Percentiles rank a stretch among this genome's conserved stretches.
phyloP scores from a whole-genome alignment of 805 yeast genomes.

The Kazachstania kunashirensis region DNA sequence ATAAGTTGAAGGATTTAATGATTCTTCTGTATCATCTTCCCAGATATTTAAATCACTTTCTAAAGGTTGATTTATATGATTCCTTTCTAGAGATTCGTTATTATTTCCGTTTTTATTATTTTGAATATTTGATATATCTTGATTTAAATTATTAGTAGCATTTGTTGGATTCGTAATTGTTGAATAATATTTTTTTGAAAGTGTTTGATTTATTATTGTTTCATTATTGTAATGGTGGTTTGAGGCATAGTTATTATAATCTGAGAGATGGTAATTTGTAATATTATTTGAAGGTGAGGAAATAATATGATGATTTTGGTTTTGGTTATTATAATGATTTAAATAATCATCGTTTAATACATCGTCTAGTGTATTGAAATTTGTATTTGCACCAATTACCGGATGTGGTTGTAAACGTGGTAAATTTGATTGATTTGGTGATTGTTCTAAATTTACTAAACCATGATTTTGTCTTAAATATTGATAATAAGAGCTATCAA shows the following conservation, averaged over 20 bases:
- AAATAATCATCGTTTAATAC: conserved; percentile 6
- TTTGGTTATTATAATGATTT: neutral
- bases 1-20: conserved; percentile 26
- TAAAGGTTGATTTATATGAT: neutral
- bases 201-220: neutral
- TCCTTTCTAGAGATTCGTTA: neutral
- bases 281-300: neutral
- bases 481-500: conserved; percentile 35
- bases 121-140: neutral
- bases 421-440: neutral
- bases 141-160: neutral
- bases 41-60: conserved; percentile 11
- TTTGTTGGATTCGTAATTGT: conserved; percentile 2
- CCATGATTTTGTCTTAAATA: conserved; percentile 32
- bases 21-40: conserved; percentile 26
- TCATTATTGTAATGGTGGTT: neutral
- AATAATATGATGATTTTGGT: too few relatives aligned
- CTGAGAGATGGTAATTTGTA: neutral
- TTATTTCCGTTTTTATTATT: neutral
- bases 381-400: conserved; percentile 29
- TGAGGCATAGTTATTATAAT: neutral
- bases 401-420: conserved; percentile 27
- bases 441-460: conserved; percentile 19
- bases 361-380: conserved; percentile 25
- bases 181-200: conserved; percentile 6